Conservation (phyloP, 352 stramenopile genomes). For the Phytophthora hibernalis region DNA sequence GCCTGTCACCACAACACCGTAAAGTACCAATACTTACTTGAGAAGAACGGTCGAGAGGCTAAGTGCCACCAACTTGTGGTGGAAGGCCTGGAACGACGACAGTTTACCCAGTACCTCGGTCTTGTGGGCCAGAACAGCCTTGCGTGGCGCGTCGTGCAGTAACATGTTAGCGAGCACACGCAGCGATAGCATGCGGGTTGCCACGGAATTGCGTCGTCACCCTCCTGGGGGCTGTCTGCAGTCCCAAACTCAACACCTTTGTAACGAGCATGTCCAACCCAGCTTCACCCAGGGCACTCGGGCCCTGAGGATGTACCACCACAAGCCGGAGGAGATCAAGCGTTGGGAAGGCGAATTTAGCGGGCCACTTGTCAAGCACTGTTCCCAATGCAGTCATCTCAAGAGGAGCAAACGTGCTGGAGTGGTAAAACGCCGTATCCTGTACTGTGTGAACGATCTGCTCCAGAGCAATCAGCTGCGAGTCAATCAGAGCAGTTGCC, state of each 20-base stretch:
- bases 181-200: constrained; percentile 77
- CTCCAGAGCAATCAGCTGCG: constrained; percentile 67
- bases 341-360: constrained; percentile 86
- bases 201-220: constrained; percentile 48
- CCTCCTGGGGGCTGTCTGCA: constrained; percentile 32
- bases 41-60: constrained; percentile 76
- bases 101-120: constrained; percentile 59
- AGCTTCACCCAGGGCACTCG: constrained; percentile 43
- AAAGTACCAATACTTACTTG: constrained; percentile 53
- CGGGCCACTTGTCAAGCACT: constrained; percentile 77
- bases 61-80: constrained; percentile 72
- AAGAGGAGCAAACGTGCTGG: constrained; percentile 71
- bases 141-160: constrained; percentile 51
- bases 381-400: constrained; percentile 72
- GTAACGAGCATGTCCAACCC: constrained; percentile 45
- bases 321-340: constrained; percentile 93
- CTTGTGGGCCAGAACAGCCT: constrained; percentile 62
- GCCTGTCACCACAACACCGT: neutral
- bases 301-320: constrained; percentile 89
- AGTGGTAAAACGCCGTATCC: constrained; percentile 93
- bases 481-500: constrained; percentile 38
- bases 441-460: constrained; percentile 73
- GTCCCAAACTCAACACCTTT: constrained; percentile 48
- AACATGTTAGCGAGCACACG: constrained; percentile 87
- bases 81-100: constrained; percentile 50